A percentile compares a stretch with the other conserved stretches of the same genome.
These are phyloP conservation scores for Penicillium janthinellum DNA, from an alignment of 2,329 filamentous ascomycete species.

Conservation along the genomic window DNA sequence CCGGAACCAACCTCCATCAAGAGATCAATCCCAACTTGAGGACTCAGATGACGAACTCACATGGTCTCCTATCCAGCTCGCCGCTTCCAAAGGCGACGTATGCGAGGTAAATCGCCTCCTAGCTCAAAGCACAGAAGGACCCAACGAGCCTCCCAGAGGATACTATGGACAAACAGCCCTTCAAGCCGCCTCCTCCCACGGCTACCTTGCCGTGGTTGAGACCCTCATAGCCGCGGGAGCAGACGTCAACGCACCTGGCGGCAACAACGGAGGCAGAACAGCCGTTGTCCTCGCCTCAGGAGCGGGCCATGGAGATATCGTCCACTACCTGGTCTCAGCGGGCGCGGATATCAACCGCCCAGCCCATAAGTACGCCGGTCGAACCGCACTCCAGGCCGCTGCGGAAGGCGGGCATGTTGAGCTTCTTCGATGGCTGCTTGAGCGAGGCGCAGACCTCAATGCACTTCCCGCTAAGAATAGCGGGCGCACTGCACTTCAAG, in stretches of 20 bases:
- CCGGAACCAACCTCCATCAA: not conserved
- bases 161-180: slow-evolving; percentile 2
- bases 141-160: not conserved
- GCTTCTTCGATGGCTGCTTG: not conserved
- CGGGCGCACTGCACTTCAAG: slow-evolving; percentile 5
- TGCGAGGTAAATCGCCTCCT: not conserved
- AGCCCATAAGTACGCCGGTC: not conserved
- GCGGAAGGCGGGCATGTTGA: slow-evolving; percentile 1
- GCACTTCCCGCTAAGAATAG: not conserved
- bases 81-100: not conserved
- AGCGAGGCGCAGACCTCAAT: not conserved
- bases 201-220: not conserved
- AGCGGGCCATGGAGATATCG: not conserved
- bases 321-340: not conserved
- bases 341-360: not conserved
- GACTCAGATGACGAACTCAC: not conserved
- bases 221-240: not conserved
- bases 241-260: not conserved
- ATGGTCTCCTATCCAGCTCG: not conserved
- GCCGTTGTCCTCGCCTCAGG: not conserved
- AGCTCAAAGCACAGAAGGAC: too few relatives aligned
- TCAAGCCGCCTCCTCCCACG: not conserved
- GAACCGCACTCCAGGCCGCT: slow-evolving; percentile 1
- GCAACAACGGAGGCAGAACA: slow-evolving; percentile 1
- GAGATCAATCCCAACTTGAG: not conserved